phyloP scores from a whole-genome alignment of 352 stramenopile genomes.

The Phytophthora pisi region DNA sequence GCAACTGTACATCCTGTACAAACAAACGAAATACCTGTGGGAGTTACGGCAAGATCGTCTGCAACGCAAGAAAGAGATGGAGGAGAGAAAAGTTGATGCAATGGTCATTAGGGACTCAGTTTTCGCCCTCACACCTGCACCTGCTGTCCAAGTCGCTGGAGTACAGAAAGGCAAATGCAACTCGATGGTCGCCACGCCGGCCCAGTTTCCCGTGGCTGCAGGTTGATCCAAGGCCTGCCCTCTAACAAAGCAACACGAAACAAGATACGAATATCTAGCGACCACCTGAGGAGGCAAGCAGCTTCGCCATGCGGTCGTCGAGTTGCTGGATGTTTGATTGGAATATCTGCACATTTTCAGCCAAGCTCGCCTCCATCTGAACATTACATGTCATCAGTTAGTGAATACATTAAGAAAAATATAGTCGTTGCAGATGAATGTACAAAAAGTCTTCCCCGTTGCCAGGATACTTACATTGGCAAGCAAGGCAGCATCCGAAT shows the following conservation, averaged over 20 bases:
- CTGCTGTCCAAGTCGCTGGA: conserved; percentile 34
- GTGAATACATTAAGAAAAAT: conserved; percentile 2
- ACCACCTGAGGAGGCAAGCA: conserved; percentile 35
- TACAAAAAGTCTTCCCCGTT: neutral
- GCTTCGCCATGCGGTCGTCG: conserved; percentile 69
- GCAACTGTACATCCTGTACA: conserved; percentile 80
- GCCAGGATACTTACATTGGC: conserved; percentile 59
- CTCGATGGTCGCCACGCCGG: conserved; percentile 31
- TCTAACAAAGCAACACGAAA: conserved; percentile 26
- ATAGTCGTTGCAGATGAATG: neutral
- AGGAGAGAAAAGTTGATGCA: conserved; percentile 30
- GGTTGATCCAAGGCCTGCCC: conserved; percentile 16
- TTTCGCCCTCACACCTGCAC: conserved; percentile 43
- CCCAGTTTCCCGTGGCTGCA: conserved; percentile 21
- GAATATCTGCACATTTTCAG: conserved; percentile 79
- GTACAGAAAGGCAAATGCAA: conserved; percentile 45
- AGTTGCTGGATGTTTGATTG: conserved; percentile 78
- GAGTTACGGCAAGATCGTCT: conserved; percentile 49
- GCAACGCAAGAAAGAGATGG: conserved; percentile 31
- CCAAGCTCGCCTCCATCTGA: conserved; percentile 79
- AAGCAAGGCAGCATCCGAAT: conserved; percentile 66
- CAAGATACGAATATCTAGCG: conserved; percentile 23
- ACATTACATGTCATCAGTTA: conserved; percentile 14
- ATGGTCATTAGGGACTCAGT: conserved; percentile 42
- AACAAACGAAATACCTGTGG: conserved; percentile 74